Evolutionary conservation across 2,329 filamentous ascomycete species (phyloP), one percentile per base, ranked within the genome.

Genomic region (Ampelomyces quisqualis): DNA sequence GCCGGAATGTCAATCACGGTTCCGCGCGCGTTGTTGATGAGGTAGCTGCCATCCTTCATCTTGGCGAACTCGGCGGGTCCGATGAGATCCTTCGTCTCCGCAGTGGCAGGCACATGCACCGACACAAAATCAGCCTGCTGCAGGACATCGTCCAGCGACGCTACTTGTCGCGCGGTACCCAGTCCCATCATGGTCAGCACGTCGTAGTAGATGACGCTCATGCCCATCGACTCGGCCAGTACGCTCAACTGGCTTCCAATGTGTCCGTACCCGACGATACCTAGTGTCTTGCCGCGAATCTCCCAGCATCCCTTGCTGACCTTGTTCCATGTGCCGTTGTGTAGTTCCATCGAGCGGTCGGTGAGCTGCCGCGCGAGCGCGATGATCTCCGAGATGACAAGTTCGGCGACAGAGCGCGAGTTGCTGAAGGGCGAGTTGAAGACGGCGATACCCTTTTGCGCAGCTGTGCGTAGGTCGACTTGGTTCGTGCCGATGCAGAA

Each of bases 391-490:
- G 78, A 86, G 66, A 98, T 96, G 58, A 97, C 90, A 41, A 97
- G 77, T 75, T 98, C 93, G 41, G 93, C 93, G 36, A 98, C 93
- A 67, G 88, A 95, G 68, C 93, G 86, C 7, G 91, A 97, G 74
- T 98, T 98, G 73, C 88, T 90, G 73, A 98, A 98, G 1, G 93
- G 93, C 31, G 93, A 97, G 74, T 98, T 98, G 82, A 98, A 98
- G 51, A 98, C 93, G 23, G 90, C 90, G 67, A 97, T 95, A 54
- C 93, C 90, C 64, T 87, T 82, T 55, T 79, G 78, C 33, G 89
- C 89, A 20, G 90, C 89, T 64, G 82, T 91, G 47, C 88, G 80
- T 45, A 95, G 81, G 67, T 95, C 85, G 53, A 95, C 90, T 70
- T 95, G 90, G 74, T 95, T 97, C 42, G 93, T 98, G 53, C 93